Evolutionary conservation across 768 basidiomycete genomes (phyloP), one percentile per base, ranked within the genome.

Genomic region (Tulasnella sp.): DNA sequence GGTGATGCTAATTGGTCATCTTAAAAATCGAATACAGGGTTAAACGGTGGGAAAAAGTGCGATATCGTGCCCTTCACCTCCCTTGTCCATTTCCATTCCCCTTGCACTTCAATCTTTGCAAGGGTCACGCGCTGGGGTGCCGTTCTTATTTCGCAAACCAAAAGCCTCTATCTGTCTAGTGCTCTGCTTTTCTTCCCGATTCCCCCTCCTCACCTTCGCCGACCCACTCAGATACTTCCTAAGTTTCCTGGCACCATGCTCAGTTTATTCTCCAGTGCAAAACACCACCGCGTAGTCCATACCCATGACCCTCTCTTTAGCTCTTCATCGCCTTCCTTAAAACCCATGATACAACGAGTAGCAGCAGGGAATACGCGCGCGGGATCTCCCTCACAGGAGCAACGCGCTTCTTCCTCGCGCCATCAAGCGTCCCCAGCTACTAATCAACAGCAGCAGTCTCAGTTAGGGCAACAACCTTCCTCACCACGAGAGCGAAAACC

Each of bases 241-340:
- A n/a, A n/a, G n/a, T n/a, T n/a, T n/a, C n/a, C n/a, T n/a, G n/a
- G n/a, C n/a, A n/a, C n/a, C 69, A 76, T 77, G 74, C 28, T 44
- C 75, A 28, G 42, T 18, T 69, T 80, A 40, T 54, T 80, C 37
- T 54, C 74, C n/a, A 50, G 44, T 48, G n/a, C 48, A 54, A 28
- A 74, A 72, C 28, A 74, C 12, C 73, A 76, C 50, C 50, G 20
- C 50, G 12, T 24, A 1, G 50, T 50, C 54, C 34, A 42, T 22
- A 73, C 31, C 73, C 72, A 60, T 31, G 46, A 46, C 22, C 7
- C 78, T 72, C 28, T 73, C 42, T 31, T 37, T 40, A 6, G 12
- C 12, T 64, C 60, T 40, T 24, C 44, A 1, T 11, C 50, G 46
- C 46, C 80, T 37, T 69, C 83, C 80, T 83, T 84, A 24, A 83